Evolutionary conservation across 352 stramenopile genomes (phyloP).

Genomic region (Pythium folliculosum): DNA sequence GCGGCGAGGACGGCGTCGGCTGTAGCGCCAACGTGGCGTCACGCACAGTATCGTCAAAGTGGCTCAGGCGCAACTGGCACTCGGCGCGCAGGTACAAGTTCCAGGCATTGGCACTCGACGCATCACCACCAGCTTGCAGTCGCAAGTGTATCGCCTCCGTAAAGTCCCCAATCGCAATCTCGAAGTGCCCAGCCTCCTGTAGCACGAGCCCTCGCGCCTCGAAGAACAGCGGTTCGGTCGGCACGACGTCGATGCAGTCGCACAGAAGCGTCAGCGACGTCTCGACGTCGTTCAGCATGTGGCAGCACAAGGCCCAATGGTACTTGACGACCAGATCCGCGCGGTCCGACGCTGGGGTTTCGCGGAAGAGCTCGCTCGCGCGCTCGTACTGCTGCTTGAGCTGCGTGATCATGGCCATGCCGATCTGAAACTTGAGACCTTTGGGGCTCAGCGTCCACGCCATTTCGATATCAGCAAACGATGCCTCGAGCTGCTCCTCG

Average conservation of each 20-base stretch:
- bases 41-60: conserved; percentile 45
- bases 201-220: conserved; percentile 58
- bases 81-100: conserved; percentile 50
- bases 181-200: conserved; percentile 51
- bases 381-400: conserved; percentile 50
- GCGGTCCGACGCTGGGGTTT: conserved; percentile 30
- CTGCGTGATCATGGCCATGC: conserved; percentile 78
- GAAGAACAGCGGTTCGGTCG: conserved; percentile 60
- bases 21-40: conserved; percentile 39
- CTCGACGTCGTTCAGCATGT: conserved; percentile 52
- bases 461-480: conserved; percentile 79
- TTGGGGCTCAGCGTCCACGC: conserved; percentile 57
- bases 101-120: neutral
- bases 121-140: neutral
- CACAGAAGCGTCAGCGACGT: conserved; percentile 48
- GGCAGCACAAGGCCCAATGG: conserved; percentile 58
- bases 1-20: neutral
- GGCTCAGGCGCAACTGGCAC: conserved; percentile 45
- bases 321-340: conserved; percentile 60
- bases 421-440: conserved; percentile 52
- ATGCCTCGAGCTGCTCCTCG: conserved; percentile 66
- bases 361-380: conserved; percentile 44
- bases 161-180: conserved; percentile 62
- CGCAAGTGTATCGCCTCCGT: conserved; percentile 31
- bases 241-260: conserved; percentile 52